Conservation (phyloP, 2,329 filamentous ascomycete genomes). For the Hypoxylon sp. region DNA sequence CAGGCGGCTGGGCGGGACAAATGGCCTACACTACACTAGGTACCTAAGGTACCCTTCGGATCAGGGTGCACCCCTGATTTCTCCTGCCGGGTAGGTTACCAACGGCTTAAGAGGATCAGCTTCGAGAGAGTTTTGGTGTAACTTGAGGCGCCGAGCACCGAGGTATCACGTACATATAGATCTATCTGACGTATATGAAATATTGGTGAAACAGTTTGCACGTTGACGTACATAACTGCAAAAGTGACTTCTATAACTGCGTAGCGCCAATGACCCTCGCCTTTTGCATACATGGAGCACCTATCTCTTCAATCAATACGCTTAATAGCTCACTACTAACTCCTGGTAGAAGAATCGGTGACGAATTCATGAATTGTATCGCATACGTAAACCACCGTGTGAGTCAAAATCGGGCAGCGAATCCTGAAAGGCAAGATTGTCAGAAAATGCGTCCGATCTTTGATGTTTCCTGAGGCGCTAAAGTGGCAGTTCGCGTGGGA, state of each 20-base stretch:
- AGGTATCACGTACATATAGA: background rate
- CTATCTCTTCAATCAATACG: no score
- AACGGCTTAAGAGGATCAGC: constrained; percentile 26
- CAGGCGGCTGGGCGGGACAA: constrained; percentile 5
- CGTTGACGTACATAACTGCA: background rate
- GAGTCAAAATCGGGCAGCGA: constrained; percentile 26
- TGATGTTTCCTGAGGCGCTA: constrained; percentile 20
- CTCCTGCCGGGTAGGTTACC: constrained; percentile 32
- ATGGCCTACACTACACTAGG: no score
- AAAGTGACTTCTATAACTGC: background rate
- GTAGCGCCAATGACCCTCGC: background rate
- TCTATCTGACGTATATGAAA: background rate
- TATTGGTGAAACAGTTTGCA: background rate
- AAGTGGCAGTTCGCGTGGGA: constrained; percentile 20
- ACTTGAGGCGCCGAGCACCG: background rate
- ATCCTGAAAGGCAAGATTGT: constrained; percentile 11
- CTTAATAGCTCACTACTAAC: no score
- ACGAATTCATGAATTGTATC: background rate
- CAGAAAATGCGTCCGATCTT: constrained; percentile 1
- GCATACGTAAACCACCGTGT: constrained; percentile 23
- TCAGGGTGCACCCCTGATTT: constrained; percentile 19
- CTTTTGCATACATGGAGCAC: background rate
- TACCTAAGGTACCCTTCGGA: no score
- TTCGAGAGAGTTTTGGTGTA: background rate
- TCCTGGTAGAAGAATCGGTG: background rate